Base-by-base conservation (phyloP, 345 rosid species). In the Brassica juncea region DNA sequence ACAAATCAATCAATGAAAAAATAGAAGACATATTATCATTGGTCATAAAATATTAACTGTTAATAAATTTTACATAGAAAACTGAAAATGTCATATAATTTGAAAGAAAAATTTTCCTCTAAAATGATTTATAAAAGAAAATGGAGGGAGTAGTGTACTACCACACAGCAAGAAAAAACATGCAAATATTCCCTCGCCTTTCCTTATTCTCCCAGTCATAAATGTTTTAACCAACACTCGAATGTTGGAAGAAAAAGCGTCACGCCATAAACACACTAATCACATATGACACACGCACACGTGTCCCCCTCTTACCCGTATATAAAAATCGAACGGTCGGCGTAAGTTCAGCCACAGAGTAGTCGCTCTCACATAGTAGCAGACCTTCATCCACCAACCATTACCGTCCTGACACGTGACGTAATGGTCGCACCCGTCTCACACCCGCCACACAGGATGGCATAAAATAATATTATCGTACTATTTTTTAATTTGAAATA, bases 331-430 rank as follows among this genome's bases (percentile, higher is more conserved):
- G 9, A 73, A 80, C 66, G 79, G 71, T 23, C 35, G 62, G 8
- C 1, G 19, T 27, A 27, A 68, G 4, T 52, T 68, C 47, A 0
- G 0, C 64, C 64, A 73, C 1, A 68, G 10, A 49, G 74, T 68
- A 61, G 74, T 74, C 74, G 71, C 49, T 61, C 58, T 68, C 82
- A 52, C 75, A 73, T 55, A 73, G 68, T 44, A 79, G 27, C 69
- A 30, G 0, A 16, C 6, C 72, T 52, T 69, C 2, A 61, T 35
- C 11, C 16, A 14, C 23, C 5, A 4, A 23, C 74, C 74, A 60
- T 34, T 0, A 21, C 9, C 0, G 1, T 7, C 0, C 0, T 0
- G 70, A 67, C 82, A 79, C 66, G 82, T 79, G 82, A 6, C 74
- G 74, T 0, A 42, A 58, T 66, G 12, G 39, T 42, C 60, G 60